A percentile compares a stretch with the other conserved stretches of the same genome.
Evolutionary conservation across 306 rosid genomes (phyloP).

Genomic region (Trifolium repens): DNA sequence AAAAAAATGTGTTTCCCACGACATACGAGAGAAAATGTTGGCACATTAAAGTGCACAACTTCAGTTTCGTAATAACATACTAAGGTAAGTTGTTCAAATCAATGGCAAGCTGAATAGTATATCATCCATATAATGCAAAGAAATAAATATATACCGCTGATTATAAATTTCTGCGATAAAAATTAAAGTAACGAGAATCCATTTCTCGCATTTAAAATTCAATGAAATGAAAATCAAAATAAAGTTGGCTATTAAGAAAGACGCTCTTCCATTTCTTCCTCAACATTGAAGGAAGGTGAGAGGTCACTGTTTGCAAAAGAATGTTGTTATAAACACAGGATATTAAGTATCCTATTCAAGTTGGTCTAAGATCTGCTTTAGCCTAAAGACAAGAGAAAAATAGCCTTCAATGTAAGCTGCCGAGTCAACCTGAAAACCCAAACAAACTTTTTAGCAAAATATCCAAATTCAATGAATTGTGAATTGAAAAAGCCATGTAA

Average conservation of each 20-base stretch:
- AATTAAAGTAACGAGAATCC: neutral
- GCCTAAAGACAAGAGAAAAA: slow-evolving; percentile 70
- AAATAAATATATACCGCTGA: neutral
- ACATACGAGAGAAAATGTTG: no score
- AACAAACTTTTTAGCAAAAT: slow-evolving; percentile 20
- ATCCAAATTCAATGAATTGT: slow-evolving; percentile 31
- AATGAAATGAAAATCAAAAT: slow-evolving; percentile 36
- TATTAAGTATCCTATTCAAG: slow-evolving; percentile 62
- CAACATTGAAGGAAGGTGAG: slow-evolving; percentile 29
- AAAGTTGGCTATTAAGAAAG: slow-evolving; percentile 35
- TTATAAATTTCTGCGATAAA: slow-evolving; percentile 1
- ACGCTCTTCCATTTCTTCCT: slow-evolving; percentile 35
- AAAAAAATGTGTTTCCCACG: no score
- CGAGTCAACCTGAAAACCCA: slow-evolving; percentile 70
- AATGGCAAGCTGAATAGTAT: neutral
- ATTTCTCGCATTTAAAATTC: slow-evolving; percentile 36
- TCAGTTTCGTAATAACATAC: no score
- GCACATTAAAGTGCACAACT: no score
- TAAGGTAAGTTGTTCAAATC: neutral
- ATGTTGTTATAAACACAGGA: slow-evolving; percentile 67
- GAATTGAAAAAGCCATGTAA: slow-evolving; percentile 1
- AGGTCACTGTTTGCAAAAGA: slow-evolving; percentile 45
- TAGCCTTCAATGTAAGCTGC: slow-evolving; percentile 64
- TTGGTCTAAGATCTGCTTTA: slow-evolving; percentile 64
- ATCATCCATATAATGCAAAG: neutral